Percentiles rank a stretch among this genome's conserved stretches.
These are phyloP conservation scores for Lindgomyces ingoldianus DNA, from an alignment of 495 filamentous ascomycete genomes.

Conservation along the genomic window DNA sequence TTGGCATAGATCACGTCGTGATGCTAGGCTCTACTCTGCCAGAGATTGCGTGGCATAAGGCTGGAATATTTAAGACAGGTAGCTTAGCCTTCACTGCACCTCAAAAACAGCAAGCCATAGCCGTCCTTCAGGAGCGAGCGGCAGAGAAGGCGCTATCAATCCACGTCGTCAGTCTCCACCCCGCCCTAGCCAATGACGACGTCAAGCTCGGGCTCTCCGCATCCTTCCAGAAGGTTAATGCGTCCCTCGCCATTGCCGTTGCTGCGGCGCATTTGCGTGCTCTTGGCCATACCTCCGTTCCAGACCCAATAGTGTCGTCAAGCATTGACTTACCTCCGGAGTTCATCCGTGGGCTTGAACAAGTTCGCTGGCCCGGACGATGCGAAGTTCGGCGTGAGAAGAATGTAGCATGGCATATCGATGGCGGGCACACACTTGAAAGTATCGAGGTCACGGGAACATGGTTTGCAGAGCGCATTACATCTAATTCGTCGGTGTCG, in stretches of 20 bases:
- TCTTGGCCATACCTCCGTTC: constrained; percentile 49
- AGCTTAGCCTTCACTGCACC: constrained; percentile 71
- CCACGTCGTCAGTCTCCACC: constrained; percentile 63
- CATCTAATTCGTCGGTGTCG: constrained; percentile 8
- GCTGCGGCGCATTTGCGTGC: constrained; percentile 60
- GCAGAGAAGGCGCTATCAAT: constrained; percentile 63
- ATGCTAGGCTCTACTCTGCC: constrained; percentile 82
- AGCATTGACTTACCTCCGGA: constrained; percentile 56
- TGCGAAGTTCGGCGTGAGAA: constrained; percentile 74
- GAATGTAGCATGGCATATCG: constrained; percentile 81
- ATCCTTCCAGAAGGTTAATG: constrained; percentile 84
- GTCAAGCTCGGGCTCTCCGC: constrained; percentile 77
- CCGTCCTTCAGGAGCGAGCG: constrained; percentile 72
- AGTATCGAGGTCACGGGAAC: constrained; percentile 74
- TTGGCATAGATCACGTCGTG: constrained; percentile 86
- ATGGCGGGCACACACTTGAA: constrained; percentile 89
- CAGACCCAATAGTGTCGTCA: constrained; percentile 44
- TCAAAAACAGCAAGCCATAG: constrained; percentile 65
- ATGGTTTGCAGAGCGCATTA: constrained; percentile 72
- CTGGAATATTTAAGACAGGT: constrained; percentile 80
- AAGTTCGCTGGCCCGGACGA: constrained; percentile 74
- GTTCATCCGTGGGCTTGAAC: constrained; percentile 73
- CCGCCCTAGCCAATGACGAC: constrained; percentile 54
- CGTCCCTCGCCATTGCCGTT: constrained; percentile 75
- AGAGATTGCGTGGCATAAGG: constrained; percentile 97